These are phyloP conservation scores for Xylaria telfairii DNA, from an alignment of 495 filamentous ascomycete genomes.

Conservation along the genomic window DNA sequence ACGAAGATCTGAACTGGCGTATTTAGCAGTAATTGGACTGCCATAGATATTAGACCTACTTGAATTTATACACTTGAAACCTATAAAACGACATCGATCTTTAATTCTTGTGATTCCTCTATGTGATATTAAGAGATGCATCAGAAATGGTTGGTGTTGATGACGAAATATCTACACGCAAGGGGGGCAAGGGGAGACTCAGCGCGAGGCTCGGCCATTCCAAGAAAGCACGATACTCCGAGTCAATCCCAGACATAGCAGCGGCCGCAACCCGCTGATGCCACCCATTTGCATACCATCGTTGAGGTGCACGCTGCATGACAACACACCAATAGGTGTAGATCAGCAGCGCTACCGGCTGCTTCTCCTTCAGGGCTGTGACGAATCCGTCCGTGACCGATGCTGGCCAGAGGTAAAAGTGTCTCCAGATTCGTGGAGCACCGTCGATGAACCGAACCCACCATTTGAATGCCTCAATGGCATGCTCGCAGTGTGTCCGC, in stretches of 20 bases:
- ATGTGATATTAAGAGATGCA: not conserved
- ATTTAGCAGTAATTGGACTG: not conserved
- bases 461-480: slow-evolving; percentile 22
- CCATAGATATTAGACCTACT: not conserved
- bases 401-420: slow-evolving; percentile 35
- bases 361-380: slow-evolving; percentile 22
- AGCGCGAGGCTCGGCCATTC: not conserved
- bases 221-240: slow-evolving; percentile 16
- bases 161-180: not conserved
- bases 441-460: slow-evolving; percentile 30
- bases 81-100: not conserved
- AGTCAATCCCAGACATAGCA: slow-evolving; percentile 30
- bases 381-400: slow-evolving; percentile 30
- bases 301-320: slow-evolving; percentile 32
- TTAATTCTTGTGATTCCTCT: not conserved
- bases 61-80: not conserved
- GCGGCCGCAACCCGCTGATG: slow-evolving; percentile 25
- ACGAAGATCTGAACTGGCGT: not conserved
- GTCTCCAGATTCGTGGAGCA: slow-evolving; percentile 30
- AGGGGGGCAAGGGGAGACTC: not conserved
- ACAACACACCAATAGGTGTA: slow-evolving; percentile 37
- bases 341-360: slow-evolving; percentile 31
- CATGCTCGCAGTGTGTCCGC: slow-evolving; percentile 25
- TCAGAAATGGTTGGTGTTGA: not conserved
- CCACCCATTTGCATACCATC: slow-evolving; percentile 35